These are phyloP conservation scores for Cephalotrichum gorgonifer DNA, from an alignment of 2,329 filamentous ascomycete species.

Conservation along the genomic window DNA sequence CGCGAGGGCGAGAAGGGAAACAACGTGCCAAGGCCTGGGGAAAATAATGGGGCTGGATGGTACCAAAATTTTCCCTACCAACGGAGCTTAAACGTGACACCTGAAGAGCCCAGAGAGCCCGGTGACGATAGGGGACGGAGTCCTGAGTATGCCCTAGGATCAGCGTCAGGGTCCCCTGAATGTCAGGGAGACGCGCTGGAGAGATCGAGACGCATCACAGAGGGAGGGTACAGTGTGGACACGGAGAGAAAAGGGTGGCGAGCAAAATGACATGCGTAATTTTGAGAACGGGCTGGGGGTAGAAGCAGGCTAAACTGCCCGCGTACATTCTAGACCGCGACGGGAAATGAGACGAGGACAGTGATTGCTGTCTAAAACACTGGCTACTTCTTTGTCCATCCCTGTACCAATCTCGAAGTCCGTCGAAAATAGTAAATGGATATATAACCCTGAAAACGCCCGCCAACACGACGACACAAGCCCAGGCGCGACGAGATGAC, in stretches of 20 bases:
- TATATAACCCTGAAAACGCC: not conserved
- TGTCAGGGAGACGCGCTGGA: not conserved
- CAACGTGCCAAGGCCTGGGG: conserved; percentile 1
- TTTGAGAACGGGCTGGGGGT: not conserved
- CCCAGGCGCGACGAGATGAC: too few relatives aligned
- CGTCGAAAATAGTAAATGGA: not conserved
- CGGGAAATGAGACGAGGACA: not conserved
- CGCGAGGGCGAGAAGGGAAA: conserved; percentile 8
- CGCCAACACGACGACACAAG: not conserved
- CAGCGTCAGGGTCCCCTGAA: not conserved
- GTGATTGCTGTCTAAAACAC: not conserved
- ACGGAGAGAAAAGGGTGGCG: not conserved
- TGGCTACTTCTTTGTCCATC: not conserved
- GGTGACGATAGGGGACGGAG: not conserved
- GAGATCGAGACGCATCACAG: not conserved
- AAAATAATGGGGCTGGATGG: conserved; percentile 16
- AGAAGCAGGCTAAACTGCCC: not conserved
- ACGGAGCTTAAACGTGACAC: not conserved
- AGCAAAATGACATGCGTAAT: conserved; percentile 1
- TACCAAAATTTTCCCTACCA: conserved; percentile 2
- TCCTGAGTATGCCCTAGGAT: not conserved
- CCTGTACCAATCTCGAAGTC: not conserved
- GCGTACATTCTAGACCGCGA: conserved; percentile 3
- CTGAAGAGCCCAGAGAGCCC: not conserved
- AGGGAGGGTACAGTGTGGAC: not conserved